Base-by-base conservation (phyloP, 192 early-diverging fungal genomes). In the Coemansia sp. region DNA sequence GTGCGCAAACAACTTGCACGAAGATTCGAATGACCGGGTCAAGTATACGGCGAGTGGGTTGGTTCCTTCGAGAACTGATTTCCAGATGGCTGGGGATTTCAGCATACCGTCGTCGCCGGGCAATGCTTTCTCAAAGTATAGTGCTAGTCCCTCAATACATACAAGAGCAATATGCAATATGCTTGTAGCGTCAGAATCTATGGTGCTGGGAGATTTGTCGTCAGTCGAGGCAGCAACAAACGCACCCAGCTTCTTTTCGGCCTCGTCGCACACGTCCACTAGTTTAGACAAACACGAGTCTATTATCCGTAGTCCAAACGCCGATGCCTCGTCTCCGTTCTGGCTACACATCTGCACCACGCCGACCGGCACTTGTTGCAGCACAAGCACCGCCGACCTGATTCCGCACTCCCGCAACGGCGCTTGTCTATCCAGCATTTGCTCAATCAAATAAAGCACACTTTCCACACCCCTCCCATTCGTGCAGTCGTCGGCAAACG, bases 81-180 rank as follows among this genome's bases (percentile, higher is more conserved):
- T 66, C 74, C 74, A 76, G 18, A 76, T 71, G 14, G 60, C 64
- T 35, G 35, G 61, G 5, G 74, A 76, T 22, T 22, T 51, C 14
- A 71, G 61, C 35, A 76, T 8, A 0, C 68, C 57, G 20, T 57
- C 61, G 20, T 58, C 54, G 6, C 73, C 68, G 0, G 59, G 26
- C 3, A 64, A 76, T 24, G 71, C 22, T 22, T 39, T 47, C 29
- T 66, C 65, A 13, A 71, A 26, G 32, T 61, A 59, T 6, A 38
- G 35, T 19, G 45, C 51, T 18, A 62, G 18, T 10, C 43, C 26
- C 49, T 62, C 64, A 13, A 49, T 43, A 18, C 64, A 52, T 13
- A 24, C 43, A 0, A 62, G 37, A 0, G 64, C 54, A 11, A 70
- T 18, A 12, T 64, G 54, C 6, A 56, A 8, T 18, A 24, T 22